A percentile compares a stretch with the other conserved stretches of the same genome.
phyloP scores from a whole-genome alignment of 495 filamentous ascomycete species.

The Echria macrotheca region DNA sequence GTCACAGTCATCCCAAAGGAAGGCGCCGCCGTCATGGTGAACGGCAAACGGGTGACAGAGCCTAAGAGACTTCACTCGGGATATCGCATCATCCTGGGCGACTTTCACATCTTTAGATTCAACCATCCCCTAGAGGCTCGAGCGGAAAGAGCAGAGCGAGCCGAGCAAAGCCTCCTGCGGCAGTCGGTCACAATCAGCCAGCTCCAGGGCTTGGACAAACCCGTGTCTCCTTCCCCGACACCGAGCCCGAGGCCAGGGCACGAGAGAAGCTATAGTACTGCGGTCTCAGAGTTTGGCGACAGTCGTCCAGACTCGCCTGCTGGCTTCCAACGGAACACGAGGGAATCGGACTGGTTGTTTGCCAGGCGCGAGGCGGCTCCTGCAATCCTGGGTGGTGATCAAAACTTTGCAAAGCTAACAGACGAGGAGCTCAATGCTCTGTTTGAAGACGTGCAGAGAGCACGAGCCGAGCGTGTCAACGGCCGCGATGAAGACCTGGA shows the following conservation, averaged over 20 bases:
- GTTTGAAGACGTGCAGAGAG: conserved; percentile 90
- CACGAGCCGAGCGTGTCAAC: conserved; percentile 71
- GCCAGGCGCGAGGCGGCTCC: conserved; percentile 87
- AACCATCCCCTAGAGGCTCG: conserved; percentile 96
- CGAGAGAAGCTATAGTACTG: conserved; percentile 69
- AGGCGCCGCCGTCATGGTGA: conserved; percentile 94
- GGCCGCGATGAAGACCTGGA: conserved; percentile 80
- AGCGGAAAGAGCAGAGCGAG: conserved; percentile 75
- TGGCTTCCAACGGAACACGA: conserved; percentile 55
- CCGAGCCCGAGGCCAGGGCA: conserved; percentile 68
- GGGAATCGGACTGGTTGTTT: conserved; percentile 95
- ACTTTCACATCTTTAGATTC: conserved; percentile 99
- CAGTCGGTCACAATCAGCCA: conserved; percentile 84
- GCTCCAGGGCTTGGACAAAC: conserved; percentile 47
- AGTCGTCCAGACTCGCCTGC: conserved; percentile 77
- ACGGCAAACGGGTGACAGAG: conserved; percentile 79
- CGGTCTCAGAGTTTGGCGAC: conserved; percentile 59
- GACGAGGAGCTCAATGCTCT: conserved; percentile 94
- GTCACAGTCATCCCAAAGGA: conserved; percentile 87
- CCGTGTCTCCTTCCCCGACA: conserved; percentile 44
- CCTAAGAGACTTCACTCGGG: conserved; percentile 82
- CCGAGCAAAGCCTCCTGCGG: conserved; percentile 65
- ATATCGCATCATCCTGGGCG: conserved; percentile 89
- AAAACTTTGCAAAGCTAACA: conserved; percentile 79
- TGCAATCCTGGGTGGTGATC: conserved; percentile 85